Percentiles rank a stretch among this genome's conserved stretches.
Evolutionary conservation across 208 protist genomes (phyloP).

Genomic region (Novymonas esmeraldas): DNA sequence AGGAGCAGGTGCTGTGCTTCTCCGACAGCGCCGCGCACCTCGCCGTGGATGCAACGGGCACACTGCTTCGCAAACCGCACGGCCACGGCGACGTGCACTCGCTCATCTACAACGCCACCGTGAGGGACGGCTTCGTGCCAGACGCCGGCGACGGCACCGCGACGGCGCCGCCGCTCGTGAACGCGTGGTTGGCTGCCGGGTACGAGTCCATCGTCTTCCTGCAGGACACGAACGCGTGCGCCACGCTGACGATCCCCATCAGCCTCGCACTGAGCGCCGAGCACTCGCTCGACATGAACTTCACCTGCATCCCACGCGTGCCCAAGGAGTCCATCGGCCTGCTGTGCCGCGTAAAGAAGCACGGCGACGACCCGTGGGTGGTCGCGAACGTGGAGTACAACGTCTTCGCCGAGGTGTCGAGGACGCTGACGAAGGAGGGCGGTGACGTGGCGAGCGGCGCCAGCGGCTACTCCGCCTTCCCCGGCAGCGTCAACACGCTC

Average conservation of each 20-base stretch:
- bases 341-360: slow-evolving; percentile 48
- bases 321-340: slow-evolving; percentile 84
- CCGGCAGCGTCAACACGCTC: slow-evolving; percentile 94
- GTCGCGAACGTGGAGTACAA: slow-evolving; percentile 90
- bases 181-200: slow-evolving; percentile 55
- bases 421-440: slow-evolving; percentile 41
- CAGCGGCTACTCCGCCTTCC: slow-evolving; percentile 78
- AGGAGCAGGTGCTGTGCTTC: slow-evolving; percentile 91
- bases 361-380: slow-evolving; percentile 29
- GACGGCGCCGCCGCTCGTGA: slow-evolving; percentile 30
- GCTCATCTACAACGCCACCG: slow-evolving; percentile 67
- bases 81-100: slow-evolving; percentile 95
- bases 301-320: slow-evolving; percentile 87
- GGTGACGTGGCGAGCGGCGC: slow-evolving; percentile 43
- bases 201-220: slow-evolving; percentile 88
- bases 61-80: slow-evolving; percentile 89
- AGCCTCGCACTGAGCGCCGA: slow-evolving; percentile 78
- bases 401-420: slow-evolving; percentile 66
- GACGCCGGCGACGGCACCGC: not conserved
- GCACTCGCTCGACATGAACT: slow-evolving; percentile 85
- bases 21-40: slow-evolving; percentile 71
- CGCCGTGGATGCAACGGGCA: slow-evolving; percentile 65
- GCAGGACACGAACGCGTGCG: slow-evolving; percentile 94
- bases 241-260: slow-evolving; percentile 71
- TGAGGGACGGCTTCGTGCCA: not conserved